Conservation (phyloP, 1,139 yeast genomes). For the Blastobotrys elegans region DNA sequence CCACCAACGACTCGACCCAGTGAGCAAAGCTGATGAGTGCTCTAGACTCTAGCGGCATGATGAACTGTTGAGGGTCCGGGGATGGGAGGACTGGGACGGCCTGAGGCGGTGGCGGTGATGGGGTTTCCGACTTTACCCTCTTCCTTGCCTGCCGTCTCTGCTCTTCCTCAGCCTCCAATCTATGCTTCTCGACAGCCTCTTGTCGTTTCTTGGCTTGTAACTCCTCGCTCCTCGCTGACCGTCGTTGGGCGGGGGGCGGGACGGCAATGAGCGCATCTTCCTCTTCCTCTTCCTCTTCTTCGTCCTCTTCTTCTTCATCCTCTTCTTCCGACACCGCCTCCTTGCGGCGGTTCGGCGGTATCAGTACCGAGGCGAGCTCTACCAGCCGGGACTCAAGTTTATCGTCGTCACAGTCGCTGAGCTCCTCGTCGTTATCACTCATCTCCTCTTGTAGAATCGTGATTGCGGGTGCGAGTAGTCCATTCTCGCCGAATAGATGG, state of each 20-base stretch:
- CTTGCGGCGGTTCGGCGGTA: background rate
- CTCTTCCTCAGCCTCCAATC: background rate
- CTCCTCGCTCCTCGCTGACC: background rate
- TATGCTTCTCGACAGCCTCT: background rate
- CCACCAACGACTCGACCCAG: background rate
- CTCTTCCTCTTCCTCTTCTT: background rate
- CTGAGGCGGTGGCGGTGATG: background rate
- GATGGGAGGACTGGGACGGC: background rate
- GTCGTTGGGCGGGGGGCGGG: too few relatives aligned
- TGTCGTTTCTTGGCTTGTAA: background rate
- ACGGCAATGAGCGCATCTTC: too few relatives aligned
- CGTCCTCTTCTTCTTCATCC: background rate
- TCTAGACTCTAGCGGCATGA: background rate
- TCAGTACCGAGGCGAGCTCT: background rate
- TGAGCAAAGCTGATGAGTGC: background rate
- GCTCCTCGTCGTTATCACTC: background rate
- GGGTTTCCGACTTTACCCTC: too few relatives aligned
- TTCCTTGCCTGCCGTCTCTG: too few relatives aligned
- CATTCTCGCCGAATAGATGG: background rate
- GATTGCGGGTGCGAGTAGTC: background rate
- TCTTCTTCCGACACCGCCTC: background rate
- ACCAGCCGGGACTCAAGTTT: constrained; percentile 1
- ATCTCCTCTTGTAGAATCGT: background rate
- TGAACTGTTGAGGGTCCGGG: background rate
- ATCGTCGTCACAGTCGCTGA: background rate